Base-by-base conservation (phyloP, 306 rosid species). In the Nissolia schottii region DNA sequence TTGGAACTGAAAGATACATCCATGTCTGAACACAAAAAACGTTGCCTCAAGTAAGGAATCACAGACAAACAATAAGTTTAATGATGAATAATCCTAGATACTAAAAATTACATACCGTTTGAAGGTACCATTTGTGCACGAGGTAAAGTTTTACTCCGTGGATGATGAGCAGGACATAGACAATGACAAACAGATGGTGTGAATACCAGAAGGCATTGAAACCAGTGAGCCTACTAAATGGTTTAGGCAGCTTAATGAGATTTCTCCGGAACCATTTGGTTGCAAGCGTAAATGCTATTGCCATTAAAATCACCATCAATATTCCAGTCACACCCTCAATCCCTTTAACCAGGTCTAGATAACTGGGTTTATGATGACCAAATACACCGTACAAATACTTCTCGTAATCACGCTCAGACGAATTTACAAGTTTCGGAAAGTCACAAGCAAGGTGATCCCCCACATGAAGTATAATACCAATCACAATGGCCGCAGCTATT, bases 171-270 rank as follows among this genome's bases (percentile, higher is more conserved):
- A 95, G 85, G 81, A 73, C 71, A 57, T 95, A 95, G 70, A 91
- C 99, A 55, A 95, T 74, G 87, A 91, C 91, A 82, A 95, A 91
- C 41, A 91, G 89, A 82, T 95, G 99, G 82, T 95, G 99, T 35
- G 99, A 95, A 87, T 95, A 95, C 97, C 99, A 95, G 84, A 95
- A 95, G 65, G 99, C 97, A 59, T 95, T 95, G 86, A 75, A 95
- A 63, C 99, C 99, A 9, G 96, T 95, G 70, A 92, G 90, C 85
- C 96, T 85, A 68, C 82, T 88, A 79, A 95, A 85, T 41, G 99
- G 99, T 82, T 83, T 88, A 37, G 99, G 99, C 20, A 95, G 85
- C 86, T 92, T 92, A 80, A 95, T 77, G 70, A 81, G 86, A 85
- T 82, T 95, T 73, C 92, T 81, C 78, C 99, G 81, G 84, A 89